A percentile compares a stretch with the other conserved stretches of the same genome.
Conservation (phyloP, 176 grass and related monocot species). For the Oryza glaberrima region DNA sequence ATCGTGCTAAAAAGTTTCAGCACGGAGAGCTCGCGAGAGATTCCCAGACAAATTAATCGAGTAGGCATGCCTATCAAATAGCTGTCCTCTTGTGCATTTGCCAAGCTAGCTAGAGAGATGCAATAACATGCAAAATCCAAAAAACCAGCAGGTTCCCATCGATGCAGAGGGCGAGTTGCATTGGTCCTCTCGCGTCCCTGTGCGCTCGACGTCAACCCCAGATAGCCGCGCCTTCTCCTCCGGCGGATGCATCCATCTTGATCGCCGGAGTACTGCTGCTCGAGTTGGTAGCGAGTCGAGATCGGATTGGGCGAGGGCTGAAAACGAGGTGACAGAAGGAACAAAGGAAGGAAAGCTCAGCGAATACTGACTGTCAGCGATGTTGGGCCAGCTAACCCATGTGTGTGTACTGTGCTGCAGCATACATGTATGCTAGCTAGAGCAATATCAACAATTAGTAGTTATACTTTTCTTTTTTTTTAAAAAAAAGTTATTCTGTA, state of each 20-base stretch:
- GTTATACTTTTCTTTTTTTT: too few species aligned
- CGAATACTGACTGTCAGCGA: not conserved
- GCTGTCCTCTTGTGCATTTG: not conserved
- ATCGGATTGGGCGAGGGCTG: not conserved
- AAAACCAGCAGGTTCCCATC: not conserved
- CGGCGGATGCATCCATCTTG: not conserved
- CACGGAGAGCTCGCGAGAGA: not conserved
- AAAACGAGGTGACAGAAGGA: not conserved
- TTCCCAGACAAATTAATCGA: not conserved
- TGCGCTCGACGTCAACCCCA: too few species aligned
- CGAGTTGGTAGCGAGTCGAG: not conserved
- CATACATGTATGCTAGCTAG: too few species aligned
- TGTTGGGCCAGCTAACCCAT: not conserved
- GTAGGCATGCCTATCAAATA: not conserved
- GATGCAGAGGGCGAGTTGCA: too few species aligned
- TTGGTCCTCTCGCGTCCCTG: too few species aligned
- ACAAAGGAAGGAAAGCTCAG: not conserved
- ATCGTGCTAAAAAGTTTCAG: not conserved
- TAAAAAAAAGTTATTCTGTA: not conserved
- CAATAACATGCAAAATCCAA: not conserved
- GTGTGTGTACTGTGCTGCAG: too few species aligned
- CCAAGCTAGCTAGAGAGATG: too few species aligned
- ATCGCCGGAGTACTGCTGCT: too few species aligned
- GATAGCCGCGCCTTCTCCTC: too few species aligned
- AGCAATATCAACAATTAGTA: not conserved